Evolutionary conservation across 345 rosid genomes (phyloP).

Genomic region (Populus ilicifolia): DNA sequence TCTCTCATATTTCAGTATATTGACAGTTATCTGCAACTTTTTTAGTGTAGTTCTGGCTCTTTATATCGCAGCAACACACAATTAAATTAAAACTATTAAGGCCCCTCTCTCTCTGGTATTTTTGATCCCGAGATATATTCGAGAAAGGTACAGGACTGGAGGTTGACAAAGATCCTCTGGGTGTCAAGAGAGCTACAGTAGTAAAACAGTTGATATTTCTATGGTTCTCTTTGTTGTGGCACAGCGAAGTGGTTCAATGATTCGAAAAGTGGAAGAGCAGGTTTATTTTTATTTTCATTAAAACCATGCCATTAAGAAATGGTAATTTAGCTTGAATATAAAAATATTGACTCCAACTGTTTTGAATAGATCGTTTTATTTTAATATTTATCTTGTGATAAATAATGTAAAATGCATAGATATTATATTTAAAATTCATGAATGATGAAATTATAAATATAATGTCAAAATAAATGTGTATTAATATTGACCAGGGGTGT

Average conservation of each 20-base stretch:
- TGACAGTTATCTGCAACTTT: slow-evolving; percentile 29
- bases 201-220: neutral
- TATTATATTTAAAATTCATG: too few species aligned
- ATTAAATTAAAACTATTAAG: neutral
- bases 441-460: too few species aligned
- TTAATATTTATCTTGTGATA: too few species aligned
- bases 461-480: too few species aligned
- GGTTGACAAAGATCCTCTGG: slow-evolving; percentile 41
- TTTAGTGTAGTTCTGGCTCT: slow-evolving; percentile 33
- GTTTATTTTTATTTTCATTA: neutral
- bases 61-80: neutral
- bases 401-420: too few species aligned
- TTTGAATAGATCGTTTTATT: too few species aligned
- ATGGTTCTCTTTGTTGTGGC: neutral
- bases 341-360: too few species aligned
- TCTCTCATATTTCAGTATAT: slow-evolving; percentile 22
- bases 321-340: too few species aligned
- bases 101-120: neutral
- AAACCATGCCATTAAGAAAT: neutral
- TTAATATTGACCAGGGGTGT: too few species aligned
- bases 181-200: slow-evolving; percentile 16
- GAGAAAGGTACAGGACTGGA: slow-evolving; percentile 43
- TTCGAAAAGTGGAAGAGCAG: neutral
- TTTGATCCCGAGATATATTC: slow-evolving; percentile 47
- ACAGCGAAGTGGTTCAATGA: neutral